Evolutionary conservation across 257 asterid species (phyloP), one percentile per base, ranked within the genome.

Genomic region (Solanum microdontum): DNA sequence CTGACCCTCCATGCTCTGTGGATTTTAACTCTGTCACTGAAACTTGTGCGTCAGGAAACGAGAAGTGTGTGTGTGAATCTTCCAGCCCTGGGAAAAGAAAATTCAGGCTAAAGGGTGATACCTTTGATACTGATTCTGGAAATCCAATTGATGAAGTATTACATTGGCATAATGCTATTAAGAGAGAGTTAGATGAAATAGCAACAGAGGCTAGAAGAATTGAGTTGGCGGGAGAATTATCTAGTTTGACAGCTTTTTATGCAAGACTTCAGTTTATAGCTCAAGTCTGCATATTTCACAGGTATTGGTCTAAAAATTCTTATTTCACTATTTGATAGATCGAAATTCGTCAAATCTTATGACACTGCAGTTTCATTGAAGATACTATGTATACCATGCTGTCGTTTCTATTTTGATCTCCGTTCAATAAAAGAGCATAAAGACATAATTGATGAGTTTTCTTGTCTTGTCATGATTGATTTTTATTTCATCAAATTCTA

Each of bases 231-330:
- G 92, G 92, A 86, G 91, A 92, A n/a, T 92, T 92, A 73, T 90
- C 94, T 85, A 87, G 86, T 79, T 86, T 92, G 82, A 62, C 89
- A 32, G 83, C 88, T 40, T 88, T 92, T 88, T 89, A 92, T 28
- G 90, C 86, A 74, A 92, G 88, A 55, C 89, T 92, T 17, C 94
- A 89, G 87, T 89, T 92, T 89, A 89, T 92, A 19, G 91, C 94
- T 66, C 92, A 92, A 21, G 89, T 92, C 70, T 92, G 92, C 91
- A 92, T 90, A 88, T 90, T 89, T 70, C 94, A 92, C 91, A 92
- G 94, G 94, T 92, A 85, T 32, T 79, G 45, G n/a, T 40, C 72
- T 77, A 26, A 82, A 28, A 82, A 82, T 5, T 28, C 51, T 82
- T 82, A 32, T 48, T 19, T 80, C 68, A 80, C 23, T 48, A 48